These are phyloP conservation scores for Globisporangium sylvaticum DNA, from an alignment of 352 stramenopile genomes.

Conservation along the genomic window DNA sequence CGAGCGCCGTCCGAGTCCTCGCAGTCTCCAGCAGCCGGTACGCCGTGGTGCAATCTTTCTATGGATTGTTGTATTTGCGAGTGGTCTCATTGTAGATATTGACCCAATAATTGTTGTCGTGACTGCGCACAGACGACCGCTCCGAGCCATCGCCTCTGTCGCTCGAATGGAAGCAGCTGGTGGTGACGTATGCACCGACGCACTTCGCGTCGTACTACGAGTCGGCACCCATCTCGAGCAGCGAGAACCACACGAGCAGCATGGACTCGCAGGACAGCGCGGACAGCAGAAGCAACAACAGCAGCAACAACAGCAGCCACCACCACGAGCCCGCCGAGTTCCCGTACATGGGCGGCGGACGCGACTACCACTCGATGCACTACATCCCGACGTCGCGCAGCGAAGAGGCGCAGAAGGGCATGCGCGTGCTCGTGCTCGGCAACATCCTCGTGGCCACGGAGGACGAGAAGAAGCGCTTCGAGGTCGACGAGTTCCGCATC, in stretches of 20 bases:
- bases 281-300: neutral
- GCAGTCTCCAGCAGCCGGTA: neutral
- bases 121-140: neutral
- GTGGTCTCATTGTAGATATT: neutral
- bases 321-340: slow-evolving; percentile 5
- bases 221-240: slow-evolving; percentile 7
- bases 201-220: slow-evolving; percentile 11
- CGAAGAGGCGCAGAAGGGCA: slow-evolving; percentile 30
- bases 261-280: slow-evolving; percentile 15
- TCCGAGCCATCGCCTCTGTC: neutral
- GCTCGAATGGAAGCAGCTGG: slow-evolving; percentile 53
- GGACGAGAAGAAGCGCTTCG: slow-evolving; percentile 27
- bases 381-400: slow-evolving; percentile 40
- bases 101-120: neutral
- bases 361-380: slow-evolving; percentile 74
- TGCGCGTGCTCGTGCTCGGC: slow-evolving; percentile 60
- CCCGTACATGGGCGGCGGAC: slow-evolving; percentile 18
- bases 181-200: slow-evolving; percentile 30
- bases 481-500: slow-evolving; percentile 47
- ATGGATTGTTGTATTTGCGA: neutral
- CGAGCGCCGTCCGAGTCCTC: slow-evolving; percentile 5
- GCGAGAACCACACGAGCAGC: slow-evolving; percentile 15
- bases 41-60: neutral
- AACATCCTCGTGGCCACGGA: slow-evolving; percentile 44
- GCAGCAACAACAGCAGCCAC: neutral